Evolutionary conservation across 2,329 filamentous ascomycete species (phyloP), one percentile per base, ranked within the genome.

Genomic region (Teratosphaeria nubilosa): DNA sequence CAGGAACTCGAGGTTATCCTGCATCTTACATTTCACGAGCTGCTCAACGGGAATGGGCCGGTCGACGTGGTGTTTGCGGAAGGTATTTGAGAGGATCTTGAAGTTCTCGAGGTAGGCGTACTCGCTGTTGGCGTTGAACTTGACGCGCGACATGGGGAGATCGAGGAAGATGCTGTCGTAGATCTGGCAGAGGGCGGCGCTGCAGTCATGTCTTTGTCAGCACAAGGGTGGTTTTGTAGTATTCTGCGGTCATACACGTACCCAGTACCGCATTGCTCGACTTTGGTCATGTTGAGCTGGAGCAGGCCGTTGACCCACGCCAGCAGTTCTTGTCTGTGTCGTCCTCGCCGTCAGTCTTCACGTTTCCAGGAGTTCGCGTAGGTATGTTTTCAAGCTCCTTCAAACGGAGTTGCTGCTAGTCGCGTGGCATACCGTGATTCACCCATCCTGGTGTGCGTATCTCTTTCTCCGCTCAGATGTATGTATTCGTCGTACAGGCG

Each of bases 191-290:
- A 96, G 83, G 53, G 92, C 92, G 67, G 94, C 92, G 74, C 92
- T 97, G 71, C 57, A 67, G 24, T 30, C 50, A 30, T 25, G 53
- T 41, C 20, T 54, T 3, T 11, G 24, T 54, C n/a, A 54, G 27
- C 20, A 24, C 6, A 24, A 4, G 7, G 53, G 2, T 11, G 9
- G n/a, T n/a, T 67, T 64, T 66, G 63, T 41, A 41, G 25, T 48
- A 16, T 41, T 41, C 13, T n/a, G 11, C 11, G 52, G 24, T 66
- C 66, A 57, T 20, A 14, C 3, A 70, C 81, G 68, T 86, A 97
- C 92, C 92, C 94, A 71, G 92, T 97, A 74, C 94, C 94, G 75
- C 92, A 97, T 82, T 99, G 94, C 80, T 99, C 94, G 74, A 99
- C 90, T 78, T 96, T 97, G 70, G 82, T 97, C 70, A 99, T 86